phyloP scores from a whole-genome alignment of 768 basidiomycete species.

The Sistotremastrum niveocremeum region DNA sequence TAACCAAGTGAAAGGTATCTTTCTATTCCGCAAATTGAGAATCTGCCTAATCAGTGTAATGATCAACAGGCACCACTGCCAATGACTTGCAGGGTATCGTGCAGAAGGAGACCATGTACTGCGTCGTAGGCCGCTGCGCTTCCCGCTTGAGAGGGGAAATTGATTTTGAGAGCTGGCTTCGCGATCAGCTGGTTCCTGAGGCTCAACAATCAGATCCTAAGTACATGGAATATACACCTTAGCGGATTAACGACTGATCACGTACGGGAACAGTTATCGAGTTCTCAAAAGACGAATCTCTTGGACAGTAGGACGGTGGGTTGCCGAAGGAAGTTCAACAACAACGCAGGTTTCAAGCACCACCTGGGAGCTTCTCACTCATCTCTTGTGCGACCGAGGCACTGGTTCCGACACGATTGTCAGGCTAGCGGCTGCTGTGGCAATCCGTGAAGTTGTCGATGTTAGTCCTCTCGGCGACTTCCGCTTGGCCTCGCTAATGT shows the following conservation, averaged over 20 bases:
- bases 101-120: conserved; percentile 79
- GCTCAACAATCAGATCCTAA: conserved; percentile 42
- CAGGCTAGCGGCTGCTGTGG: conserved; percentile 68
- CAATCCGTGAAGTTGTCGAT: conserved; percentile 73
- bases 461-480: conserved; percentile 30
- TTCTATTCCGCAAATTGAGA: not conserved
- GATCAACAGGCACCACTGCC: conserved; percentile 25
- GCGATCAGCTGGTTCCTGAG: conserved; percentile 44
- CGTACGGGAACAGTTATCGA: conserved; percentile 44
- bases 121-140: conserved; percentile 78
- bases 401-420: conserved; percentile 73
- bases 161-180: conserved; percentile 59
- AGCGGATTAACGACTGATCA: conserved; percentile 1
- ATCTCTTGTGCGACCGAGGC: conserved; percentile 57
- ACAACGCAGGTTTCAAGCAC: conserved; percentile 39
- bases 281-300: conserved; percentile 92
- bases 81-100: conserved; percentile 45
- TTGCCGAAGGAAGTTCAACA: conserved; percentile 46
- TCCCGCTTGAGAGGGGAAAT: conserved; percentile 45
- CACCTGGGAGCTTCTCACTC: conserved; percentile 72
- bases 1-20: conserved; percentile 45
- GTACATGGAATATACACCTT: conserved; percentile 23
- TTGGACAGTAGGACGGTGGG: conserved; percentile 88
- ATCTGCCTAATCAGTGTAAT: conserved; percentile 17
- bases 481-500: not conserved